Base-by-base conservation (phyloP, 768 basidiomycete genomes). In the Calocybe cyanea region DNA sequence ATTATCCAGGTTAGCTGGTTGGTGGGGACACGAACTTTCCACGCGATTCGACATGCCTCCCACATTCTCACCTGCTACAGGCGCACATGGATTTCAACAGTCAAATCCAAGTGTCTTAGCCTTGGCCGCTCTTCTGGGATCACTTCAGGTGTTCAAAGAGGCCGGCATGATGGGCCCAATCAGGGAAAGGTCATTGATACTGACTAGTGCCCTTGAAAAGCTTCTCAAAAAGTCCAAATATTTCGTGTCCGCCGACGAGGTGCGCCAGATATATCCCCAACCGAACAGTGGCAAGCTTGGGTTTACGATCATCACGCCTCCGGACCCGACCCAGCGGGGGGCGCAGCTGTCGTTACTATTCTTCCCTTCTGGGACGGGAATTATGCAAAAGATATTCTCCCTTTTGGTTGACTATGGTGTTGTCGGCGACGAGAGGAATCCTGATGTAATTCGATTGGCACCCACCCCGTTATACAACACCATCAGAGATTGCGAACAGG, bases 31-130 rank as follows among this genome's bases (percentile, higher is more conserved):
- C 63, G 82, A 92, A 57, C 75, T 83, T 21, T 60, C 70, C 43
- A 94, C 92, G 31, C 85, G 96, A 23, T 98, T 99, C 71, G 70
- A 77, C 44, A 98, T 98, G 95, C 85, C 87, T 20, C 72, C 85
- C 10, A 71, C 59, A 41, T 99, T 96, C 68, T 77, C 78, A 38
- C 86, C 93, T 7, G 87, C 90, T 51, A 76, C 74, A 15, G 96
- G 96, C 44, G 96, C 96, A 0, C 87, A 92, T 63, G 93, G 93
- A 33, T 97, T 88, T 68, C 94, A 96, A 61, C 87, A 95, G 64
- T 97, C 94, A 31, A 98, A 97, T 67, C 93, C 96, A 7, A 86
- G 83, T 45, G 81, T 89, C 28, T 70, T 98, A 49, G 76, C 81
- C 25, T 75, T 86, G 3, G 87, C 85, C 39, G 78, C 92, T 4